Percentiles rank a stretch among this genome's conserved stretches.
phyloP scores from a whole-genome alignment of 75 land plant species.

The Gnetum montanum region DNA sequence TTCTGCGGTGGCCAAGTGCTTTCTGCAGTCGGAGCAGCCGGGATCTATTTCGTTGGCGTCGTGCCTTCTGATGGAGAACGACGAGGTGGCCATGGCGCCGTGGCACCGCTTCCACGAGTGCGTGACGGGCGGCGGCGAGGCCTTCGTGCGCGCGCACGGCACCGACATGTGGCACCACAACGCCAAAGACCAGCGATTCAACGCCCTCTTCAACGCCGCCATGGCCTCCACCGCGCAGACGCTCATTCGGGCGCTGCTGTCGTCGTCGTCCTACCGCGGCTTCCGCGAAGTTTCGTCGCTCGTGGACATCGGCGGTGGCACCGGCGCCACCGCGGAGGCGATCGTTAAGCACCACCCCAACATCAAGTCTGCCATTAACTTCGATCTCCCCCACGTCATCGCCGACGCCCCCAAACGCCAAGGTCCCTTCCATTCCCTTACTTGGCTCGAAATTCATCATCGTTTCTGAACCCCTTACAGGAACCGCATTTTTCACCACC shows the following conservation, averaged over 20 bases:
- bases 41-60: conserved; percentile 22
- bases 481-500: too few relatives aligned
- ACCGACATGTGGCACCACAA: background rate
- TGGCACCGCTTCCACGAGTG: conserved; percentile 19
- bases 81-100: conserved; percentile 14
- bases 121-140: conserved; percentile 1
- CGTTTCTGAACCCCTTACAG: background rate
- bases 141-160: conserved; percentile 14
- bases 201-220: conserved; percentile 16
- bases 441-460: background rate
- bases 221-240: conserved; percentile 22
- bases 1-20: too few relatives aligned
- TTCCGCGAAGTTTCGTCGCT: conserved; percentile 14
- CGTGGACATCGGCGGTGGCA: conserved; percentile 43
- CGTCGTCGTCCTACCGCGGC: conserved; percentile 6
- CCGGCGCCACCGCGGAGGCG: conserved; percentile 12
- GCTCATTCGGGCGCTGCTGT: conserved; percentile 9
- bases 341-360: conserved; percentile 19
- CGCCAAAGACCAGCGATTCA: background rate
- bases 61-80: conserved; percentile 9
- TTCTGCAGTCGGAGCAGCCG: too few relatives aligned
- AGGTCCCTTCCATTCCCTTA: conserved; percentile 2
- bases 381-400: conserved; percentile 38
- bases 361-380: conserved; percentile 26
- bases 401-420: conserved; percentile 9